Evolutionary conservation across 2,329 filamentous ascomycete species (phyloP).

Genomic region (Sclerotinia nivalis): DNA sequence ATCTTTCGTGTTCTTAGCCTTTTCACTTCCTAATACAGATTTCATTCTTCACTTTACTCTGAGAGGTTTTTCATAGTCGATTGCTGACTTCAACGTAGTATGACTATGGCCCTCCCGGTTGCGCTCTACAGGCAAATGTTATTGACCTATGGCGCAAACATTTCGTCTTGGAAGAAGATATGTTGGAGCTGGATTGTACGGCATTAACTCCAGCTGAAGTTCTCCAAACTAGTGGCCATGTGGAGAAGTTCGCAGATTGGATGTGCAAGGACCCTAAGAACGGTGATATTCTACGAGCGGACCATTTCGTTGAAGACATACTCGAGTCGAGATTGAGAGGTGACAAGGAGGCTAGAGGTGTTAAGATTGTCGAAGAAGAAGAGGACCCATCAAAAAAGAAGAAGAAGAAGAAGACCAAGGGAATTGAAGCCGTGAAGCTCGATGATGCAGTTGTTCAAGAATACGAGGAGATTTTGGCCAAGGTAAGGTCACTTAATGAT

Average conservation of each 20-base stretch:
- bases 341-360: conserved; percentile 87
- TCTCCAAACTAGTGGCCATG: conserved; percentile 93
- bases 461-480: conserved; percentile 88
- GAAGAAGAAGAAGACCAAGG: conserved; percentile 88
- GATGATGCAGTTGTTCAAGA: conserved; percentile 84
- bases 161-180: conserved; percentile 73
- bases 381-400: conserved; percentile 74
- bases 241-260: conserved; percentile 93
- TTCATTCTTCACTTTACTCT: too few relatives aligned
- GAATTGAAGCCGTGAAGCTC: conserved; percentile 77
- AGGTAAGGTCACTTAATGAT: conserved; percentile 42
- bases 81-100: conserved; percentile 1
- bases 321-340: conserved; percentile 85
- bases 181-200: conserved; percentile 78
- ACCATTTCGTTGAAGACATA: conserved; percentile 94
- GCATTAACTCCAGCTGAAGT: conserved; percentile 92
- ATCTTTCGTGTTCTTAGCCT: not conserved
- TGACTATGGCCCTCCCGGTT: conserved; percentile 53
- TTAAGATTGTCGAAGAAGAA: conserved; percentile 76
- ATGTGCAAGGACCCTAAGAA: conserved; percentile 99
- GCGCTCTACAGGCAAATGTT: conserved; percentile 68
- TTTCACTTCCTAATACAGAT: not conserved
- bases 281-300: conserved; percentile 92
- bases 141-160: conserved; percentile 73
- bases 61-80: not conserved